Conservation (phyloP, 2,329 filamentous ascomycete genomes). For the Microdochium bolleyi region DNA sequence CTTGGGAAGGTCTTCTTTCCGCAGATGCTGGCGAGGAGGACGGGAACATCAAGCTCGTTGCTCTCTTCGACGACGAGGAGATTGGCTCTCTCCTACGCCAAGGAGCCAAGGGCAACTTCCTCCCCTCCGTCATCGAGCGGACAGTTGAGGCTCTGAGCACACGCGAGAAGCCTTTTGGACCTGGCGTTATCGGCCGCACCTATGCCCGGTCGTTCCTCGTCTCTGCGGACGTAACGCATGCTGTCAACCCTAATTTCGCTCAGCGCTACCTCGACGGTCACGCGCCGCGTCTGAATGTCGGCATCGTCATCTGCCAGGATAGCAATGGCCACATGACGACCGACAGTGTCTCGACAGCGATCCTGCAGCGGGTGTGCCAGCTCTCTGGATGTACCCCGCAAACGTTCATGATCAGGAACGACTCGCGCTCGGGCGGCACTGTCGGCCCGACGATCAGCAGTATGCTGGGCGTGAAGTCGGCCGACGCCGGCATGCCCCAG, state of each 20-base stretch:
- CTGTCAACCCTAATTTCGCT: slow-evolving; percentile 90
- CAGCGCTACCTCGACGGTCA: slow-evolving; percentile 78
- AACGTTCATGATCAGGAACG: slow-evolving; percentile 91
- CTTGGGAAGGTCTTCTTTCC: slow-evolving; percentile 73
- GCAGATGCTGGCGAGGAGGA: slow-evolving; percentile 48
- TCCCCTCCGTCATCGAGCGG: slow-evolving; percentile 73
- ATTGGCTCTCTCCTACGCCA: slow-evolving; percentile 88
- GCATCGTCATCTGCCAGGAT: slow-evolving; percentile 72
- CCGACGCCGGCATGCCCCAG: slow-evolving; percentile 86
- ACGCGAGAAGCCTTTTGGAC: slow-evolving; percentile 34
- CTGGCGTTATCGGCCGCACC: slow-evolving; percentile 66
- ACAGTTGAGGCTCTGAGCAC: slow-evolving; percentile 58
- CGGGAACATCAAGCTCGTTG: slow-evolving; percentile 78
- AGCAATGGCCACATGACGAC: slow-evolving; percentile 96
- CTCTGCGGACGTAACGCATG: slow-evolving; percentile 88
- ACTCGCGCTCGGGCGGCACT: slow-evolving; percentile 81
- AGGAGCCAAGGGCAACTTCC: slow-evolving; percentile 83
- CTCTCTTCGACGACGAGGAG: slow-evolving; percentile 96
- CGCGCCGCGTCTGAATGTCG: slow-evolving; percentile 80
- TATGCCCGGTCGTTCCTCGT: slow-evolving; percentile 90
- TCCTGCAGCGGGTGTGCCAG: slow-evolving; percentile 72
- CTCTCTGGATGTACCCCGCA: slow-evolving; percentile 66
- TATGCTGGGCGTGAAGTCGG: slow-evolving; percentile 70
- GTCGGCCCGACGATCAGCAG: slow-evolving; percentile 88
- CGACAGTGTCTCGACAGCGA: slow-evolving; percentile 74